A percentile compares a stretch with the other conserved stretches of the same genome.
phyloP scores from a whole-genome alignment of 768 basidiomycete genomes.

The Dioszegia hungarica region DNA sequence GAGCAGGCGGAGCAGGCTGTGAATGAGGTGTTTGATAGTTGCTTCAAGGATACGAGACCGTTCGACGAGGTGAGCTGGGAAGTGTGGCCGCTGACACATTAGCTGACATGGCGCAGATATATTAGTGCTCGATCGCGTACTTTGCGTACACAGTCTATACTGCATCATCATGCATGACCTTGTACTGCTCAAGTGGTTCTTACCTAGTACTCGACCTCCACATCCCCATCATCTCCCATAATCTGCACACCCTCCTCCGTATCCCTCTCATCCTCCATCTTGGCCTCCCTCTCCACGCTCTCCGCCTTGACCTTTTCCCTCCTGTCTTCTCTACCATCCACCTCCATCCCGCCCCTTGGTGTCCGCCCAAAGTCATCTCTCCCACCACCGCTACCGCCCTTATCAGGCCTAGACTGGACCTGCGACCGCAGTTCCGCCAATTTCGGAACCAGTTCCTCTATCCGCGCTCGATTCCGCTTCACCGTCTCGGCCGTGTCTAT shows the following conservation, averaged over 20 bases:
- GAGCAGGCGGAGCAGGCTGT: conserved; percentile 81
- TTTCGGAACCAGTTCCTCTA: conserved; percentile 23
- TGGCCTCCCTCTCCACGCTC: background rate
- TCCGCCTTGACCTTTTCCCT: background rate
- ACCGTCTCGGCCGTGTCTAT: conserved; percentile 7
- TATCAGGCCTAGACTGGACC: conserved; percentile 12
- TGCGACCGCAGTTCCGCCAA: conserved; percentile 28
- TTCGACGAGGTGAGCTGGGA: conserved; percentile 76
- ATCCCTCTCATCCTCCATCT: conserved; percentile 10
- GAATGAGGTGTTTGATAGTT: conserved; percentile 96
- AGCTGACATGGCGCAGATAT: conserved; percentile 1
- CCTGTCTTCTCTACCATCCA: conserved; percentile 3
- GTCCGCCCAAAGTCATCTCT: conserved; percentile 28
- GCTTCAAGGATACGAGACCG: conserved; percentile 88
- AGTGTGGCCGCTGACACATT: background rate
- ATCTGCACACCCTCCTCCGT: conserved; percentile 28
- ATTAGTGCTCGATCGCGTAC: background rate
- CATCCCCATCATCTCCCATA: conserved; percentile 38
- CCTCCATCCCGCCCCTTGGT: conserved; percentile 23
- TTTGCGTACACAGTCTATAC: background rate
- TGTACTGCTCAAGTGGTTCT: background rate
- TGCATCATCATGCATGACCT: background rate
- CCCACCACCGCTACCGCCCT: background rate
- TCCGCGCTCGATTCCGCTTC: conserved; percentile 20
- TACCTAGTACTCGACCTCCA: conserved; percentile 38